These are phyloP conservation scores for Claviceps sp. DNA, from an alignment of 2,329 filamentous ascomycete species.

Conservation along the genomic window DNA sequence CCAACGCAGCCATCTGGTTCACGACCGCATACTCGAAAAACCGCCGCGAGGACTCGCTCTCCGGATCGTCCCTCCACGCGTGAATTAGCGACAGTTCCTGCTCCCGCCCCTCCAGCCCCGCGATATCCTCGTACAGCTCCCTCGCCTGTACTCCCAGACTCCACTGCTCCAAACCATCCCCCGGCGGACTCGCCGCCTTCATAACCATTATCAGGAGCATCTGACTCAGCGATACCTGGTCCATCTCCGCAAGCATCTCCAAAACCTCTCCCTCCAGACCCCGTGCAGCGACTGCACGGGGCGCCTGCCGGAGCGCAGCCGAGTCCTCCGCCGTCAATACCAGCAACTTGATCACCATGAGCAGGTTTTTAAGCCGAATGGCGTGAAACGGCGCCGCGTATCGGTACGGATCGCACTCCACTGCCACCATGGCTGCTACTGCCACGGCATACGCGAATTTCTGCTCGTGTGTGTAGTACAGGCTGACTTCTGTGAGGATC, in stretches of 20 bases:
- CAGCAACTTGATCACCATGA: constrained; percentile 38
- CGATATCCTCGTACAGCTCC: constrained; percentile 35
- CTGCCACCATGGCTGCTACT: constrained; percentile 32
- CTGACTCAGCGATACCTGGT: constrained; percentile 41
- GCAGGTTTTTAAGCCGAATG: constrained; percentile 34
- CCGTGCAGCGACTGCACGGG: constrained; percentile 12
- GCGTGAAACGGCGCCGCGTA: constrained; percentile 36
- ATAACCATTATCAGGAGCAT: constrained; percentile 36
- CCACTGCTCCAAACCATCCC: constrained; percentile 31
- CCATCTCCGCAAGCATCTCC: constrained; percentile 27
- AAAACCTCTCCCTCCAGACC: constrained; percentile 13
- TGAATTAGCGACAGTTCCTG: constrained; percentile 29
- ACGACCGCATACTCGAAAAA: constrained; percentile 39
- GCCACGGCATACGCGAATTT: constrained; percentile 31
- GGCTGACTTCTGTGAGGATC: constrained; percentile 29
- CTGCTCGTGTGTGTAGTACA: constrained; percentile 29
- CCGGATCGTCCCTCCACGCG: constrained; percentile 29
- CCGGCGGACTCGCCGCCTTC: constrained; percentile 26
- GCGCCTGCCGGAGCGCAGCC: constrained; percentile 15
- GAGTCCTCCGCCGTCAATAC: constrained; percentile 30
- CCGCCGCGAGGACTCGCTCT: constrained; percentile 22
- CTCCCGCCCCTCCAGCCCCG: constrained; percentile 30
- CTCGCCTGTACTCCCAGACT: constrained; percentile 28
- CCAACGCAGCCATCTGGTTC: constrained; percentile 32
- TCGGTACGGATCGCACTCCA: constrained; percentile 35